phyloP scores from a whole-genome alignment of 2,329 filamentous ascomycete species.

The Colletotrichum truncatum region DNA sequence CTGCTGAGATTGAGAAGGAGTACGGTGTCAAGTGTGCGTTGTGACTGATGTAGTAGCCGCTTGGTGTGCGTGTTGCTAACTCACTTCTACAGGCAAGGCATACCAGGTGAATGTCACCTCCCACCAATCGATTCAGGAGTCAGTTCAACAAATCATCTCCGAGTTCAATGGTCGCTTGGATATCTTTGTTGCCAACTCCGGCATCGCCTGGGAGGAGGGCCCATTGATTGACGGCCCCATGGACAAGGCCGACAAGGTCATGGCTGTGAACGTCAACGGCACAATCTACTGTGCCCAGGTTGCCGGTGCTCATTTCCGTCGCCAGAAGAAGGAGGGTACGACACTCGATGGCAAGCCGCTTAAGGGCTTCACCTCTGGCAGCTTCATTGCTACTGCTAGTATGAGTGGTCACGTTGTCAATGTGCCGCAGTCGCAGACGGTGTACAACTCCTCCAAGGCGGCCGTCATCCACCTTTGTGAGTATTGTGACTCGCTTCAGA shows the following conservation, averaged over 20 bases:
- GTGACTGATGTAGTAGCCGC: not conserved
- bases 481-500: constrained; percentile 28
- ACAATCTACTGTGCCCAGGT: constrained; percentile 81
- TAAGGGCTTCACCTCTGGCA: constrained; percentile 69
- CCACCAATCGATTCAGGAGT: constrained; percentile 58
- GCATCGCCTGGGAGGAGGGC: constrained; percentile 77
- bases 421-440: constrained; percentile 77
- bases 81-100: constrained; percentile 56
- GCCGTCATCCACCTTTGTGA: constrained; percentile 67
- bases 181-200: constrained; percentile 82
- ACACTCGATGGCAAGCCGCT: constrained; percentile 69
- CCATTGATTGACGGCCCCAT: constrained; percentile 72
- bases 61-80: constrained; percentile 7
- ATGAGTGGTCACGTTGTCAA: constrained; percentile 85
- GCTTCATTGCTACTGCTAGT: constrained; percentile 80
- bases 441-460: constrained; percentile 79
- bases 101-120: constrained; percentile 70
- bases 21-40: constrained; percentile 74
- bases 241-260: constrained; percentile 72
- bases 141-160: constrained; percentile 61
- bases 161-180: constrained; percentile 82
- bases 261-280: constrained; percentile 78
- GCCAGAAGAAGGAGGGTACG: constrained; percentile 75
- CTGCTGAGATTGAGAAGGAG: constrained; percentile 69
- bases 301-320: constrained; percentile 74